Evolutionary conservation across 2,329 filamentous ascomycete genomes (phyloP).

Genomic region (Penicillium expansum): DNA sequence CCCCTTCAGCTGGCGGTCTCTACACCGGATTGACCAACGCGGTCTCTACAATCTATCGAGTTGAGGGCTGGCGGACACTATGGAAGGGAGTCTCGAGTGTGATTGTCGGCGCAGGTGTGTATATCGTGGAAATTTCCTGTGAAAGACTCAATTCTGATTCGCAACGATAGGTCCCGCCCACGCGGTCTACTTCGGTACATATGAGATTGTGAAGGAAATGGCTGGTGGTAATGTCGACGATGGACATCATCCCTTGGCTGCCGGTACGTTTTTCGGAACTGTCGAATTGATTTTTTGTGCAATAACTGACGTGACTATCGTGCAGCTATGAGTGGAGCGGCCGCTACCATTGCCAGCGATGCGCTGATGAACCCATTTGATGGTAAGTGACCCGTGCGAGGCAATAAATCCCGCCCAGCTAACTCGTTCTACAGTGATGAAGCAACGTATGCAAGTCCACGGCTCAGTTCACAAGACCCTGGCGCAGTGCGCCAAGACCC

Average conservation of each 20-base stretch:
- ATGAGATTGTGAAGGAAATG: slow-evolving; percentile 93
- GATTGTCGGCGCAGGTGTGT: slow-evolving; percentile 84
- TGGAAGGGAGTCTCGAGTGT: slow-evolving; percentile 98
- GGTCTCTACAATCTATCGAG: slow-evolving; percentile 84
- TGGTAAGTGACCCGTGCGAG: slow-evolving; percentile 56
- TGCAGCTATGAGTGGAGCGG: slow-evolving; percentile 83
- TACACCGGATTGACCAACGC: slow-evolving; percentile 91
- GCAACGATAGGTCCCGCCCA: slow-evolving; percentile 75
- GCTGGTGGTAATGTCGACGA: slow-evolving; percentile 84
- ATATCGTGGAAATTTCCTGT: not conserved
- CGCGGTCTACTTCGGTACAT: slow-evolving; percentile 97
- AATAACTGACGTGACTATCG: slow-evolving; percentile 9
- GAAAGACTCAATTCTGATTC: slow-evolving; percentile 21
- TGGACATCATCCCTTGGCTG: slow-evolving; percentile 89
- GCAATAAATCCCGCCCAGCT: not conserved
- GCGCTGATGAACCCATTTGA: slow-evolving; percentile 99
- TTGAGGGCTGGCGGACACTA: slow-evolving; percentile 84
- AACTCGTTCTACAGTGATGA: slow-evolving; percentile 68
- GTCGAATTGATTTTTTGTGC: not conserved
- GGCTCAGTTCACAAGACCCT: slow-evolving; percentile 90
- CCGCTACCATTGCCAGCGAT: slow-evolving; percentile 94
- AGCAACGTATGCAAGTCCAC: slow-evolving; percentile 98
- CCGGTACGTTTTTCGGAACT: slow-evolving; percentile 59
- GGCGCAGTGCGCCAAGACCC: slow-evolving; percentile 78
- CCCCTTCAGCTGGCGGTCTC: slow-evolving; percentile 73